Evolutionary conservation across 306 rosid genomes (phyloP), one percentile per base, ranked within the genome.

Genomic region (Rosa lucieae): DNA sequence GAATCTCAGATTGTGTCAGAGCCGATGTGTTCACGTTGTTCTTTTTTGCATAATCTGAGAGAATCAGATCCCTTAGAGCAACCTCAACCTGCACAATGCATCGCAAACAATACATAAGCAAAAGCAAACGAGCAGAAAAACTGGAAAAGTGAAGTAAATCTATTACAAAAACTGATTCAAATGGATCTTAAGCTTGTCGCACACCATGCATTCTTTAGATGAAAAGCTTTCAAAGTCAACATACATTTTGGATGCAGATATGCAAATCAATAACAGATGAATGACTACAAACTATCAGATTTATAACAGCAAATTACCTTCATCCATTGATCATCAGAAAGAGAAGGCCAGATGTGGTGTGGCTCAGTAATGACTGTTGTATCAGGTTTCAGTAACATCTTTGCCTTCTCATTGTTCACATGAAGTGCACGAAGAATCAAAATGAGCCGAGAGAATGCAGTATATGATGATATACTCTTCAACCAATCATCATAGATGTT

Each of bases 291-390:
- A 10, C 10, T 5, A 32, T 32, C 67, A 62, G 18, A 14, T 6
- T 32, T 32, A 65, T 14, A 14, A 65, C 44, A 65, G 40, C 9
- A 15, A 52, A 76, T 77, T 81, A 94, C 99, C 98, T 96, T 96
- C 99, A 96, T 96, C 99, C 99, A 96, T 65, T 96, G 99, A 63
- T 96, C 99, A 87, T 96, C 99, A 37, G 76, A 86, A 67, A 96
- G 96, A 81, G 99, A 96, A 43, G 99, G 99, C 99, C 99, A 96
- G 70, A 96, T 96, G 86, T 96, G 99, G 86, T 96, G 99, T 47
- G 99, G 96, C 81, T 96, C 98, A 10, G 99, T 96, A 59, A 96
- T 73, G 46, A 96, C 87, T 11, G 97, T 91, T 77, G 93, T 96
- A 89, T 96, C 99, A 52, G 99, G 99, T 89, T 93, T 96, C 79